Evolutionary conservation across 2,329 filamentous ascomycete genomes (phyloP).

Genomic region (Diaporthe sp.): DNA sequence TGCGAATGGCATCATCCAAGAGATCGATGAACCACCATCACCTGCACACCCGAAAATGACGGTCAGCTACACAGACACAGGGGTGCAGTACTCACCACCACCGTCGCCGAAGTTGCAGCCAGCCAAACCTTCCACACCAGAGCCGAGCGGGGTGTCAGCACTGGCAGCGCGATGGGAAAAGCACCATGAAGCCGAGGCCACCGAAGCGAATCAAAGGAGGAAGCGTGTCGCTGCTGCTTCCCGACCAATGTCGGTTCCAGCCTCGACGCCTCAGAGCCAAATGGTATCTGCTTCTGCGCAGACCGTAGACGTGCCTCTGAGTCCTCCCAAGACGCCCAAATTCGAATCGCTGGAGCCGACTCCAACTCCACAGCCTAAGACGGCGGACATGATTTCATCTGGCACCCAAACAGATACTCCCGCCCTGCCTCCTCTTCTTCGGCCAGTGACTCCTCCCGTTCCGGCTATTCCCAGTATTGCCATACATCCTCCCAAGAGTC

Average conservation of each 20-base stretch:
- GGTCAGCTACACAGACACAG: conserved; percentile 77
- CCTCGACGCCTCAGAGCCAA: conserved; percentile 50
- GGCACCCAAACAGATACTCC: conserved; percentile 73
- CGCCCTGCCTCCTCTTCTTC: conserved; percentile 52
- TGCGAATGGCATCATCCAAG: conserved; percentile 64
- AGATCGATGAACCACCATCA: conserved; percentile 57
- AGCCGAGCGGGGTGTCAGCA: conserved; percentile 49
- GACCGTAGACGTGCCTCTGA: conserved; percentile 72
- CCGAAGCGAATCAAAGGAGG: conserved; percentile 80
- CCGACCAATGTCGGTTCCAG: conserved; percentile 63
- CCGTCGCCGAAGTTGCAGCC: conserved; percentile 73
- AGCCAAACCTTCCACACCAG: conserved; percentile 56
- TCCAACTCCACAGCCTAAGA: conserved; percentile 51
- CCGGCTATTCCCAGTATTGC: conserved; percentile 85
- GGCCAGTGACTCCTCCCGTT: conserved; percentile 46
- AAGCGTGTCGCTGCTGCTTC: conserved; percentile 72
- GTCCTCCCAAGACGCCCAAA: conserved; percentile 75
- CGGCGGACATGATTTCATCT: conserved; percentile 61
- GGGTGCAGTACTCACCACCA: conserved; percentile 86
- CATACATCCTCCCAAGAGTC: conserved; percentile 88
- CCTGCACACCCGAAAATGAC: conserved; percentile 52
- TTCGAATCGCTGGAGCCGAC: conserved; percentile 58
- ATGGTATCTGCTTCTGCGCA: conserved; percentile 78
- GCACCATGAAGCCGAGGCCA: conserved; percentile 58
- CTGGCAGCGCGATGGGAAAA: conserved; percentile 53